Evolutionary conservation across 306 rosid genomes (phyloP).

Genomic region (Prunus kanzakura): DNA sequence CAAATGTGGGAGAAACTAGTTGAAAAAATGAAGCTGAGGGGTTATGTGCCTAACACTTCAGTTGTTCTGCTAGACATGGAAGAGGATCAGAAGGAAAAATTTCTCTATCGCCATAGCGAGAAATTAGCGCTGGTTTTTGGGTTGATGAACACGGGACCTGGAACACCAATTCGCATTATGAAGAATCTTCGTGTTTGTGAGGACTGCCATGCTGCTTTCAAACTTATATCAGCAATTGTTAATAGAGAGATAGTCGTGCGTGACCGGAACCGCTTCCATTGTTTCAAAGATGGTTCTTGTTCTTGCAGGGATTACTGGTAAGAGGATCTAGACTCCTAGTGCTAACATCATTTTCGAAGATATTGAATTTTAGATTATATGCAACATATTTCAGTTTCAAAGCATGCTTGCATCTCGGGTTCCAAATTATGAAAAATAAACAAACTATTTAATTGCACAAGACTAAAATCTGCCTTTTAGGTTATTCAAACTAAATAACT

Average conservation of each 20-base stretch:
- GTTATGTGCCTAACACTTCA: conserved; percentile 57
- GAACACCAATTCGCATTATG: conserved; percentile 49
- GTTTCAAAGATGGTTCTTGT: conserved; percentile 44
- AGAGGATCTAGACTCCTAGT: background rate
- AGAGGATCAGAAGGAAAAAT: conserved; percentile 44
- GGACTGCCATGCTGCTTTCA: conserved; percentile 50
- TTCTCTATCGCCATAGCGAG: conserved; percentile 44
- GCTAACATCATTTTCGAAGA: background rate
- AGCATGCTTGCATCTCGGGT: background rate
- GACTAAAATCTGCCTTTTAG: background rate
- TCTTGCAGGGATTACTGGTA: conserved; percentile 50
- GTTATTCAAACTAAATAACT: background rate
- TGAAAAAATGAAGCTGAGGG: conserved; percentile 33
- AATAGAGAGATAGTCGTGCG: conserved; percentile 43
- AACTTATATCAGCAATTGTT: conserved; percentile 34
- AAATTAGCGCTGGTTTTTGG: conserved; percentile 49
- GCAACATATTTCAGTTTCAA: background rate
- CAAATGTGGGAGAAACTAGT: conserved; percentile 45
- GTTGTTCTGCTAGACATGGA: conserved; percentile 51
- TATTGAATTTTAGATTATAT: conserved; percentile 12
- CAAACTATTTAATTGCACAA: background rate
- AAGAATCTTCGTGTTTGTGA: conserved; percentile 62
- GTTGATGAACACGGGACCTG: conserved; percentile 41
- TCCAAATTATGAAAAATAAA: conserved; percentile 2
- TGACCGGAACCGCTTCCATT: conserved; percentile 48